Conservation (phyloP, 495 filamentous ascomycete genomes). For the Penicillium paxilli region DNA sequence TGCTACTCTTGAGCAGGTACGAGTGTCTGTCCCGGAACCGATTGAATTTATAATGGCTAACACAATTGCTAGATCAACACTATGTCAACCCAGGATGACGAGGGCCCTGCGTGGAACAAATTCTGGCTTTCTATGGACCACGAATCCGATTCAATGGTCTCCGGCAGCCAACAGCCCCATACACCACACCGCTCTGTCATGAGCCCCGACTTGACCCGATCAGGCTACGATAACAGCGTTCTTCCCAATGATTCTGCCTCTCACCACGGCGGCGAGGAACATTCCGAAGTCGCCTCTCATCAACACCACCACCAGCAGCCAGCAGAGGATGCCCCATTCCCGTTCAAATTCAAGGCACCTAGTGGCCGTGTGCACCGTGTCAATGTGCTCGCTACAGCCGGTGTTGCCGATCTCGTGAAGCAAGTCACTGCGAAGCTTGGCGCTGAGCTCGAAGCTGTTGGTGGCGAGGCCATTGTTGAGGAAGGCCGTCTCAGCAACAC, state of each 20-base stretch:
- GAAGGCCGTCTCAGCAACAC: slow-evolving; percentile 75
- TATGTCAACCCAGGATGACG: slow-evolving; percentile 78
- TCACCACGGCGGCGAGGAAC: slow-evolving; percentile 80
- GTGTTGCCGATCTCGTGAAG: slow-evolving; percentile 77
- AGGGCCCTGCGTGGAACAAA: slow-evolving; percentile 98
- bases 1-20: slow-evolving; percentile 93
- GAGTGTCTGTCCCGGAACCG: neutral
- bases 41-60: slow-evolving; percentile 3
- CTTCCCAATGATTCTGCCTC: slow-evolving; percentile 93
- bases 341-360: slow-evolving; percentile 99
- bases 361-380: slow-evolving; percentile 93
- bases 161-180: slow-evolving; percentile 70
- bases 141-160: slow-evolving; percentile 95
- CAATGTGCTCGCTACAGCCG: slow-evolving; percentile 77
- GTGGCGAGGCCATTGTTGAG: slow-evolving; percentile 69
- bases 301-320: slow-evolving; percentile 46
- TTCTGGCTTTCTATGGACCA: slow-evolving; percentile 98
- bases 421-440: slow-evolving; percentile 86
- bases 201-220: slow-evolving; percentile 71
- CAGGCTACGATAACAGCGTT: slow-evolving; percentile 72
- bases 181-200: slow-evolving; percentile 66
- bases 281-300: slow-evolving; percentile 58
- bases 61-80: slow-evolving; percentile 60
- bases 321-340: slow-evolving; percentile 74
- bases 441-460: slow-evolving; percentile 80